These are phyloP conservation scores for thale cress (Arabidopsis thaliana) DNA, from an alignment of 345 rosid genomes.

Conservation along the genomic window TAIR10.1 NC_003074.8:7489501-7490000, in stretches of 20 bases:
- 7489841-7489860: slow-evolving; percentile 2
- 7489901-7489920: not conserved
- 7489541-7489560: not conserved
- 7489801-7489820: slow-evolving; percentile 97
- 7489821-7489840: slow-evolving; percentile 72
- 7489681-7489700: slow-evolving; percentile 97
- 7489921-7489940: not conserved
- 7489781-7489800: slow-evolving; percentile 97
- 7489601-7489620: not conserved
- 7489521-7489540: slow-evolving; percentile 23
- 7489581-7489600: slow-evolving; percentile 33
- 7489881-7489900: not conserved
- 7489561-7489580: slow-evolving; percentile 33
- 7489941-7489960: not conserved
- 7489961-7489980: not conserved
- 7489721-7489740: slow-evolving; percentile 99
- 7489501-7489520: slow-evolving; percentile 7
- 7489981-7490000: not conserved
- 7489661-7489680: slow-evolving; percentile 80
- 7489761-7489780: slow-evolving; percentile 78
- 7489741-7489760: slow-evolving; percentile 80
- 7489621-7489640: slow-evolving; percentile 54
- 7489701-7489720: slow-evolving; percentile 96
- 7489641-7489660: slow-evolving; percentile 62
- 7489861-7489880: slow-evolving; percentile 2